A percentile compares a stretch with the other conserved stretches of the same genome.
These are phyloP conservation scores for Hanseniaspora hatyaiensis DNA, from an alignment of 805 yeast species.

Conservation along the genomic window DNA sequence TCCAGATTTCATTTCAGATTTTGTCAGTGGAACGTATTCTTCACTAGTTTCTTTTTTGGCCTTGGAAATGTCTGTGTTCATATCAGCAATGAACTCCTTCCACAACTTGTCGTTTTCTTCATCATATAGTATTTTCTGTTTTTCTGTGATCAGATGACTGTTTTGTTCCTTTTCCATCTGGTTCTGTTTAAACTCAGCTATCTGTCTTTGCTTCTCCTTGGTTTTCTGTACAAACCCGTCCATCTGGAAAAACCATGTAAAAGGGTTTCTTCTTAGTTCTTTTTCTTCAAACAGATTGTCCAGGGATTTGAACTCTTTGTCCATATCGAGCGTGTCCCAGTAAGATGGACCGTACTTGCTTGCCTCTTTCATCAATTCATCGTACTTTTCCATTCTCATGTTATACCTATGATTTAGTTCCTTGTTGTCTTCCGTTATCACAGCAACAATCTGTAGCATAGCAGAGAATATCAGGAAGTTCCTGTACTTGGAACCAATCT, in stretches of 20 bases:
- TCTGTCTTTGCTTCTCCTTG: constrained; percentile 19
- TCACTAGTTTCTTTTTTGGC: constrained; percentile 19
- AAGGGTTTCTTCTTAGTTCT: constrained; percentile 17
- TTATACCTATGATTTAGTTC: constrained; percentile 33
- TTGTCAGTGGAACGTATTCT: constrained; percentile 24
- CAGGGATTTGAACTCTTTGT: constrained; percentile 33
- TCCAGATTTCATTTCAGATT: constrained; percentile 25
- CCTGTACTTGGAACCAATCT: constrained; percentile 3
- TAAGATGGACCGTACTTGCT: constrained; percentile 29
- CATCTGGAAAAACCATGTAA: constrained; percentile 16
- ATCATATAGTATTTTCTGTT: not conserved
- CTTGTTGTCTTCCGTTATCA: constrained; percentile 32
- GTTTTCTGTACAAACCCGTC: constrained; percentile 21
- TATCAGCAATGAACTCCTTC: constrained; percentile 11
- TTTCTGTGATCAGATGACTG: not conserved
- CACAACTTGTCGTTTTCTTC: constrained; percentile 2
- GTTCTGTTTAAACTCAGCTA: constrained; percentile 22
- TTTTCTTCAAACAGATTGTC: constrained; percentile 27
- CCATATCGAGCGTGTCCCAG: constrained; percentile 29
- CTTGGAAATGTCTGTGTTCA: constrained; percentile 22
- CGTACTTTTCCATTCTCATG: constrained; percentile 31
- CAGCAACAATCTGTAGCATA: constrained; percentile 37
- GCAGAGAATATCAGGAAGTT: constrained; percentile 36
- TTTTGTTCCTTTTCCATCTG: not conserved
- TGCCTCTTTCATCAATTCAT: constrained; percentile 32